Evolutionary conservation across 2,329 filamentous ascomycete species (phyloP).

Genomic region (Thielaviopsis populi): DNA sequence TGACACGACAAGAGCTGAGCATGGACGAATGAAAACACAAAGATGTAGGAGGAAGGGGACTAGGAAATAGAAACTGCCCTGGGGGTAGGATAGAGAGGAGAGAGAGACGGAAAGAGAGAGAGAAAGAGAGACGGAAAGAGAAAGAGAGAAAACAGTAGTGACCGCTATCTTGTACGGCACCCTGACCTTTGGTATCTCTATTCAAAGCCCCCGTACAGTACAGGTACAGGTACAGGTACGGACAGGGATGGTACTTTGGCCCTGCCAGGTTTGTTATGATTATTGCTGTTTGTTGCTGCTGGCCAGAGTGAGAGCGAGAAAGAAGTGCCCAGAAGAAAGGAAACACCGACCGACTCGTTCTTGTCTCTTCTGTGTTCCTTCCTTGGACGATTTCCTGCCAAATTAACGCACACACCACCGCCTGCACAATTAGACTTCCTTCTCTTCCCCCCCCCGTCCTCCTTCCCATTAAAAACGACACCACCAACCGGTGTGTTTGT

Average conservation of each 20-base stretch:
- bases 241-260: background rate
- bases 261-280: no score
- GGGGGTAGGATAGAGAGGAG: no score
- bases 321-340: background rate
- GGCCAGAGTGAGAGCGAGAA: background rate
- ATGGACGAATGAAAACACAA: conserved; percentile 2
- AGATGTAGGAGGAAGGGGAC: background rate
- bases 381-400: conserved; percentile 1
- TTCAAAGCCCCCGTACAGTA: background rate
- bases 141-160: no score
- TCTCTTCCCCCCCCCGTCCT: background rate
- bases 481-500: background rate
- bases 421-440: background rate
- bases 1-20: background rate
- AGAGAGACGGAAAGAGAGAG: no score
- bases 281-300: background rate
- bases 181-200: background rate
- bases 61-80: background rate
- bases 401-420: conserved; percentile 2
- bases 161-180: background rate
- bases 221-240: background rate
- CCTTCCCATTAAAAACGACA: background rate
- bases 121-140: no score
- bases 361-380: background rate
- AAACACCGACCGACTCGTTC: background rate